Evolutionary conservation across 2,329 filamentous ascomycete genomes (phyloP).

Genomic region (Diaporthe helianthi): DNA sequence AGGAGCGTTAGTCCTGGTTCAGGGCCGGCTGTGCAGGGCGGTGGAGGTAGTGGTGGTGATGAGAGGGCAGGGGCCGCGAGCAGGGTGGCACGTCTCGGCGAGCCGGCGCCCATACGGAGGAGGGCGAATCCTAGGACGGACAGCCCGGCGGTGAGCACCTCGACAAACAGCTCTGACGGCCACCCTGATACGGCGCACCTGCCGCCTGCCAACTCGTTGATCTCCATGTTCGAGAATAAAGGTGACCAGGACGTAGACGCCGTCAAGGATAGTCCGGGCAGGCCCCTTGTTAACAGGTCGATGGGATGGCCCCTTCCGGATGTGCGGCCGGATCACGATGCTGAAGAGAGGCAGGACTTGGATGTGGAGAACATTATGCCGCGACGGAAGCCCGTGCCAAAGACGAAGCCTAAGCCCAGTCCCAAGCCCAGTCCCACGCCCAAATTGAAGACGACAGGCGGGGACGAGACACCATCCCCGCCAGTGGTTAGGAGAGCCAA

Average conservation of each 20-base stretch:
- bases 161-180: constrained; percentile 42
- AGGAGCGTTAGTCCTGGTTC: constrained; percentile 62
- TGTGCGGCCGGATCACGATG: not conserved
- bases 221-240: constrained; percentile 71
- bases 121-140: constrained; percentile 35
- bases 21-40: constrained; percentile 42
- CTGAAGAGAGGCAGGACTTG: constrained; percentile 19
- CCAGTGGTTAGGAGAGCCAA: constrained; percentile 34
- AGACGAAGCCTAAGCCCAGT: constrained; percentile 38
- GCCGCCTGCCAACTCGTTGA: constrained; percentile 67
- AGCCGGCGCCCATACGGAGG: constrained; percentile 29
- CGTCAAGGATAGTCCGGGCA: constrained; percentile 41
- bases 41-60: constrained; percentile 11
- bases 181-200: constrained; percentile 64
- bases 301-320: constrained; percentile 41
- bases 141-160: constrained; percentile 42
- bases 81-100: constrained; percentile 38
- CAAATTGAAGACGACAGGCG: constrained; percentile 3
- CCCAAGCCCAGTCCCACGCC: constrained; percentile 37
- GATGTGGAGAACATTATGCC: constrained; percentile 7
- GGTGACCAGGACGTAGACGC: constrained; percentile 41
- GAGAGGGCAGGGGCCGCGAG: constrained; percentile 23
- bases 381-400: constrained; percentile 16
- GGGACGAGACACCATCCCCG: constrained; percentile 35
- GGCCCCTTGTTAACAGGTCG: constrained; percentile 29